Percentiles rank a stretch among this genome's conserved stretches.
phyloP scores from a whole-genome alignment of 495 filamentous ascomycete species.

The Penicillium mononematosum region DNA sequence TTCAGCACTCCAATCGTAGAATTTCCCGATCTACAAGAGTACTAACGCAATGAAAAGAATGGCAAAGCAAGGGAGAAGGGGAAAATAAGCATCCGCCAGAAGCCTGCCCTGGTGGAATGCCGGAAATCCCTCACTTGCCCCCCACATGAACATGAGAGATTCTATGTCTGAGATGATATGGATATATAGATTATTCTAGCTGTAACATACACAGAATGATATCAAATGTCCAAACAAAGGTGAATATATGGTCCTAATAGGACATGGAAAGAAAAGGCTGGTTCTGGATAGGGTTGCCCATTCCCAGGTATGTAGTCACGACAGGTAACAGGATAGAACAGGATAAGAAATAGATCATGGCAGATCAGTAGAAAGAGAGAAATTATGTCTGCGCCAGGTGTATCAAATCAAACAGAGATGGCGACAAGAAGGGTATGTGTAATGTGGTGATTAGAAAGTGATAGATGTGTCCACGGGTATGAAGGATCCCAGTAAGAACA shows the following conservation, averaged over 20 bases:
- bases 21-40: not conserved
- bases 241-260: slow-evolving; percentile 1
- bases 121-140: slow-evolving; percentile 16
- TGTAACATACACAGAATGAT: not conserved
- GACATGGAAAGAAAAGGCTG: slow-evolving; percentile 5
- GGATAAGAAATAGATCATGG: slow-evolving; percentile 4
- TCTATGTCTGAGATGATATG: slow-evolving; percentile 12
- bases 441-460: slow-evolving; percentile 22
- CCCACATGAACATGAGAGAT: slow-evolving; percentile 10
- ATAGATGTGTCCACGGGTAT: slow-evolving; percentile 9
- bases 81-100: slow-evolving; percentile 3
- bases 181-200: slow-evolving; percentile 1
- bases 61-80: slow-evolving; percentile 15
- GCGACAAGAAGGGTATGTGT: slow-evolving; percentile 18
- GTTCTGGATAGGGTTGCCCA: slow-evolving; percentile 5
- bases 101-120: slow-evolving; percentile 20
- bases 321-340: slow-evolving; percentile 13
- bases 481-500: slow-evolving; percentile 12
- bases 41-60: slow-evolving; percentile 7
- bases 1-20: slow-evolving; percentile 4
- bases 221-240: not conserved
- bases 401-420: slow-evolving; percentile 8
- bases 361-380: slow-evolving; percentile 7
- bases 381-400: slow-evolving; percentile 1
- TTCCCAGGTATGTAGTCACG: slow-evolving; percentile 9